Percentiles rank a stretch among this genome's conserved stretches.
These are phyloP conservation scores for Agapanthus africanus DNA, from an alignment of 106 monocot genomes.

Conservation along the genomic window DNA sequence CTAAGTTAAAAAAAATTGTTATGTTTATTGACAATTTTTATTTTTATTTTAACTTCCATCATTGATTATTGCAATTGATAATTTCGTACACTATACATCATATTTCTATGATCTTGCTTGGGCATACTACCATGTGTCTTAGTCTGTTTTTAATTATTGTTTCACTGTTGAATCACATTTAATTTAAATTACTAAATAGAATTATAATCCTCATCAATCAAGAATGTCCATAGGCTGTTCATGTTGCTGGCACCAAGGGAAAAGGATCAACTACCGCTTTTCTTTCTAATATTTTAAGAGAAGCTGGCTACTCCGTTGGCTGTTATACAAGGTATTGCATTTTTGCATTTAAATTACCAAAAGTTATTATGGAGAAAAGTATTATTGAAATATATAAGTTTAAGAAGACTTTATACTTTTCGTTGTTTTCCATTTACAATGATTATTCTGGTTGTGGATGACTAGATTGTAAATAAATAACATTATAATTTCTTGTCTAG, in stretches of 20 bases:
- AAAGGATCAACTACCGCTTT: slow-evolving; percentile 94
- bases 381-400: no score
- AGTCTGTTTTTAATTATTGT: no score
- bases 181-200: neutral
- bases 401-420: neutral
- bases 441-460: neutral
- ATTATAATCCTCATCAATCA: slow-evolving; percentile 2
- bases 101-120: no score
- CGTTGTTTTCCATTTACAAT: neutral
- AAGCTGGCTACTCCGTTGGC: slow-evolving; percentile 77
- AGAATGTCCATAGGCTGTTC: slow-evolving; percentile 51
- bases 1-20: no score
- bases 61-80: no score
- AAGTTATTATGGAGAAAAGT: neutral
- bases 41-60: no score
- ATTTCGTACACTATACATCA: no score
- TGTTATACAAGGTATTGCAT: slow-evolving; percentile 79
- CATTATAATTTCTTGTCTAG: neutral
- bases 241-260: slow-evolving; percentile 94
- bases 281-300: slow-evolving; percentile 75
- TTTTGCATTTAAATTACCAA: neutral
- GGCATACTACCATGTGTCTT: no score
- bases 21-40: no score
- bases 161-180: neutral
- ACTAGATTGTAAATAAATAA: neutral